These are phyloP conservation scores for Phytophthora parvispora DNA, from an alignment of 352 stramenopile genomes.

Conservation along the genomic window DNA sequence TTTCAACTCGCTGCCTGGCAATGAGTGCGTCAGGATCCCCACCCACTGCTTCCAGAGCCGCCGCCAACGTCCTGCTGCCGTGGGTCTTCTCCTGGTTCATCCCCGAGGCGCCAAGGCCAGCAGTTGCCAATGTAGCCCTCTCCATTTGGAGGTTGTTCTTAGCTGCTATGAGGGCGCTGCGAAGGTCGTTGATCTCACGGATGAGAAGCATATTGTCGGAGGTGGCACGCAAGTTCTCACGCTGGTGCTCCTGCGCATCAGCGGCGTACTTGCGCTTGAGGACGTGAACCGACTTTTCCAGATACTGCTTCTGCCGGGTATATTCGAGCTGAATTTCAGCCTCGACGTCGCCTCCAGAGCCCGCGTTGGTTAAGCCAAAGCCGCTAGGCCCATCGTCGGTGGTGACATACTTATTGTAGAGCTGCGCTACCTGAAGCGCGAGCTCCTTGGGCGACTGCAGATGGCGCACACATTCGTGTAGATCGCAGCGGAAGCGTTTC, in stretches of 20 bases:
- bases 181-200: slow-evolving; percentile 95
- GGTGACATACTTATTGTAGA: slow-evolving; percentile 83
- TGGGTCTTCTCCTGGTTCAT: slow-evolving; percentile 35
- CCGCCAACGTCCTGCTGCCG: slow-evolving; percentile 22
- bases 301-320: slow-evolving; percentile 92
- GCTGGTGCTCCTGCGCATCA: slow-evolving; percentile 74
- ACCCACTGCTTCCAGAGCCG: slow-evolving; percentile 29
- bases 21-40: slow-evolving; percentile 69
- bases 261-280: slow-evolving; percentile 91
- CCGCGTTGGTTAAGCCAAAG: slow-evolving; percentile 16
- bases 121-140: slow-evolving; percentile 49
- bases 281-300: slow-evolving; percentile 93
- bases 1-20: slow-evolving; percentile 65
- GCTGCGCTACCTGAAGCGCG: slow-evolving; percentile 74
- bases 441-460: slow-evolving; percentile 86
- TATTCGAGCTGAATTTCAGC: slow-evolving; percentile 89
- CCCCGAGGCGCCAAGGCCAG: slow-evolving; percentile 21
- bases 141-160: slow-evolving; percentile 90
- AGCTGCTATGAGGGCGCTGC: slow-evolving; percentile 70
- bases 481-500: slow-evolving; percentile 85
- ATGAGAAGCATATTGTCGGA: slow-evolving; percentile 94
- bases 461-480: slow-evolving; percentile 84
- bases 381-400: slow-evolving; percentile 30
- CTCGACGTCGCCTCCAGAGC: slow-evolving; percentile 62
- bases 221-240: slow-evolving; percentile 68